Evolutionary conservation across 768 basidiomycete genomes (phyloP).

Genomic region (Macrocybe gigantea): DNA sequence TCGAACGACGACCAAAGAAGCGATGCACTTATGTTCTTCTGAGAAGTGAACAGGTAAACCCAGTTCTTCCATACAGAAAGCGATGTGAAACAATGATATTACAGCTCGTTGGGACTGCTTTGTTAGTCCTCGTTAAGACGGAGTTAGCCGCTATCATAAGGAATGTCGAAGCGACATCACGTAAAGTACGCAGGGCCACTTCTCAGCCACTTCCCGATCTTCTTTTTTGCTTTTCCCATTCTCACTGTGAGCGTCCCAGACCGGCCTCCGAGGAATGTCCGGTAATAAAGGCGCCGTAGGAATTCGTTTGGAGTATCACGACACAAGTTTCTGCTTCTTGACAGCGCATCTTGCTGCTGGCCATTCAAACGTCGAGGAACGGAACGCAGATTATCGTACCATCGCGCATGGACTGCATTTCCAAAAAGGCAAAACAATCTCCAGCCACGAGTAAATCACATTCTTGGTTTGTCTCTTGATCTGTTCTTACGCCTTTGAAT

Average conservation of each 20-base stretch:
- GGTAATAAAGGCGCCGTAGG: slow-evolving; percentile 97
- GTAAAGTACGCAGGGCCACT: slow-evolving; percentile 54
- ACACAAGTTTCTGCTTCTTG: slow-evolving; percentile 91
- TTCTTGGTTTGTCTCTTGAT: neutral
- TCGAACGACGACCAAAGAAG: slow-evolving; percentile 65
- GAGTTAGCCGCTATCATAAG: slow-evolving; percentile 75
- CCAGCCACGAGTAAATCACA: slow-evolving; percentile 77
- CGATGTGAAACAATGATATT: slow-evolving; percentile 6
- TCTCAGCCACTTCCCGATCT: neutral
- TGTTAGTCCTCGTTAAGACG: slow-evolving; percentile 79
- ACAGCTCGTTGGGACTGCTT: slow-evolving; percentile 91
- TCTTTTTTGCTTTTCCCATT: neutral
- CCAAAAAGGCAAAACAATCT: slow-evolving; percentile 81
- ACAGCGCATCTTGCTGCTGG: slow-evolving; percentile 98
- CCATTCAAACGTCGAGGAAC: slow-evolving; percentile 81
- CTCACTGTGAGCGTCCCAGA: slow-evolving; percentile 34
- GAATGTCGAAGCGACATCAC: slow-evolving; percentile 86
- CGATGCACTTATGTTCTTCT: slow-evolving; percentile 76
- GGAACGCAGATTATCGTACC: slow-evolving; percentile 89
- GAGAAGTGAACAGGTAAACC: slow-evolving; percentile 81
- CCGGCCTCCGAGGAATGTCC: slow-evolving; percentile 88
- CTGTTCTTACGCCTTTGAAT: slow-evolving; percentile 1
- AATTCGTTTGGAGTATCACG: slow-evolving; percentile 86
- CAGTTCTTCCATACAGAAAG: slow-evolving; percentile 5
- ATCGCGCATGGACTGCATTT: slow-evolving; percentile 84